Evolutionary conservation across 148 eudicot species (phyloP), one percentile per base, ranked within the genome.

Genomic region (Drosera capensis): DNA sequence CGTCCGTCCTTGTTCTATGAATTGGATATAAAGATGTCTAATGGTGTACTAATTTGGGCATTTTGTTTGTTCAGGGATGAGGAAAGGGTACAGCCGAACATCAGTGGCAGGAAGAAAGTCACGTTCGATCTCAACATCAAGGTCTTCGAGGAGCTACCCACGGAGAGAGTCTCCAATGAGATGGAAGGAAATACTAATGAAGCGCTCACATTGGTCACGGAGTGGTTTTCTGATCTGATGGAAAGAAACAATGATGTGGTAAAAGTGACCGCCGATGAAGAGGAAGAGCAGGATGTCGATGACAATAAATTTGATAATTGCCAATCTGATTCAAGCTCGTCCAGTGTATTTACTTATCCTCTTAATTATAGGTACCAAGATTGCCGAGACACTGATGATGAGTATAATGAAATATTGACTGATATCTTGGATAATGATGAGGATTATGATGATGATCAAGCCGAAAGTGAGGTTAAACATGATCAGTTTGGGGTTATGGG

Each of bases 41-140:
- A n/a, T n/a, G n/a, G n/a, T n/a, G n/a, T n/a, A n/a, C n/a, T n/a
- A n/a, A n/a, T n/a, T n/a, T n/a, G n/a, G n/a, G n/a, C n/a, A n/a
- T n/a, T n/a, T n/a, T n/a, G n/a, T n/a, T n/a, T n/a, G n/a, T n/a
- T n/a, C n/a, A 65, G 74, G 29, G 69, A 65, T 36, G 63, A 56
- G 44, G 39, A n/a, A 36, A 62, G 34, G 20, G 77, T 58, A 49
- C 52, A 64, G 40, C 17, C 34, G 26, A 56, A 54, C 18, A 28
- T 24, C 11, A 54, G 66, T 52, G 68, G 44, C 42, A 62, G 64
- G 55, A 73, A 77, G 67, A 77, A 67, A 45, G 84, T 77, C 21
- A 72, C 73, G 5, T 77, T 73, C 44, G 75, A 77, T 67, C 53
- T 55, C 28, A 66, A 73, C 52, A 71, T 67, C 40, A 46, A 52